Evolutionary conservation across 495 filamentous ascomycete species (phyloP), one percentile per base, ranked within the genome.

Genomic region (Paragyromitra xinjiangensis): DNA sequence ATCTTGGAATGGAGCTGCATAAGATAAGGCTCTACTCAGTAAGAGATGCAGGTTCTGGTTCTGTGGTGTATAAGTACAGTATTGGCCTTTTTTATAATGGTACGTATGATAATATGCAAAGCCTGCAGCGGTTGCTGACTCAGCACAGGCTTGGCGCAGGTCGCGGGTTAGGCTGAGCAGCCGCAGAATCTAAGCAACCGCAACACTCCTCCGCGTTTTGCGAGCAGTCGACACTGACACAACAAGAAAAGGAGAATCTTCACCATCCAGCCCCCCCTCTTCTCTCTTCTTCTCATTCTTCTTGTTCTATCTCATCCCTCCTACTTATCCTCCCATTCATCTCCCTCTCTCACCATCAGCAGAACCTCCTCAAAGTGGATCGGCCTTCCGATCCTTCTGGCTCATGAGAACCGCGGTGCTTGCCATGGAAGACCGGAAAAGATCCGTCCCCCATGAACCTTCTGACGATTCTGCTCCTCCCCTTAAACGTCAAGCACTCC

Each of bases 391-490:
- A 81, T 69, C 66, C 75, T 69, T 69, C 79, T 82, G 67, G 67
- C 76, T 74, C 69, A 83, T 80, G 81, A 77, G 78, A 79, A 77
- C 79, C 45, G 69, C 81, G 34, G 81, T 82, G 69, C 70, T 80
- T 80, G 71, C 81, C 70, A 83, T 83, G 81, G 81, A 83, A 80
- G 81, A 83, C 81, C 82, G 81, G 75, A 83, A 83, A 74, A 76
- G 81, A 82, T 75, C 81, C 71, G 81, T 83, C 26, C 81, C 81
- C 69, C 81, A 83, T 71, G 81, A 83, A 56, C 78, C 81, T 19
- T 81, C 81, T 55, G 81, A 83, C 44, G 81, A 83, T 67, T 71
- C 81, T 75, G 53, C 75, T 34, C 81, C 81, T 67, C 81, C 81
- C 40, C 68, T 79, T 45, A 83, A 83, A 62, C 81, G 81, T 69